A percentile compares a stretch with the other conserved stretches of the same genome.
These are phyloP conservation scores for Tephrocybe sp. DNA, from an alignment of 768 basidiomycete species.

Conservation along the genomic window DNA sequence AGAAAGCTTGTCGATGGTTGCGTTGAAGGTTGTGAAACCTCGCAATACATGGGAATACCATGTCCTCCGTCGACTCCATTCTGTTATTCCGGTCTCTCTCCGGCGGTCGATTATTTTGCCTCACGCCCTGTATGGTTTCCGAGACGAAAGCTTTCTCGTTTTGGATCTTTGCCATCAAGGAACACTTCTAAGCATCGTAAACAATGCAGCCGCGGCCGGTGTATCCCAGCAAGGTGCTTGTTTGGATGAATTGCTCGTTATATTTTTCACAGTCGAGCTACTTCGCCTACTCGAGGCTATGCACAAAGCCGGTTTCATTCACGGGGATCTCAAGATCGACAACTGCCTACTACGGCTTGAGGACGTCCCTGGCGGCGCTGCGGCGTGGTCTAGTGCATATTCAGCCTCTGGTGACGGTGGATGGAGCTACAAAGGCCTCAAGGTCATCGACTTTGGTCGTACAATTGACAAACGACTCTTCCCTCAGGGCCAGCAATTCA, in stretches of 20 bases:
- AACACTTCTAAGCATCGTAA: constrained; percentile 88
- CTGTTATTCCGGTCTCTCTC: constrained; percentile 54
- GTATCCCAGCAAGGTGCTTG: constrained; percentile 77
- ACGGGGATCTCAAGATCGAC: constrained; percentile 98
- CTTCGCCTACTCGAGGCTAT: constrained; percentile 79
- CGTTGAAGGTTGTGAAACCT: constrained; percentile 91
- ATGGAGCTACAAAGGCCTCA: constrained; percentile 86
- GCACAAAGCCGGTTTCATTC: constrained; percentile 83
- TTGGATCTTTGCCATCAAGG: constrained; percentile 90
- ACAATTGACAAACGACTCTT: constrained; percentile 85
- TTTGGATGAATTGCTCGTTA: constrained; percentile 89
- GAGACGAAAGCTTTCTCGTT: constrained; percentile 87
- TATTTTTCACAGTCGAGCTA: constrained; percentile 95
- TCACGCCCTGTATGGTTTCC: constrained; percentile 77
- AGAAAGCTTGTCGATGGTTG: constrained; percentile 58
- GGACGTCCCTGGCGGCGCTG: constrained; percentile 67
- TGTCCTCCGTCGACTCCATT: constrained; percentile 75
- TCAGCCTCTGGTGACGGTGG: constrained; percentile 75
- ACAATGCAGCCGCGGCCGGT: constrained; percentile 72
- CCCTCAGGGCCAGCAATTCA: constrained; percentile 74
- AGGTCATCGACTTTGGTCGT: constrained; percentile 96
- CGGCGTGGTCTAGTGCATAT: constrained; percentile 76
- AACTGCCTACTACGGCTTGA: constrained; percentile 95
- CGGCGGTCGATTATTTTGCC: constrained; percentile 73
- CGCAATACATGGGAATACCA: constrained; percentile 91